phyloP scores from a whole-genome alignment of 257 asterid species.

The Jacaranda mimosifolia region DNA sequence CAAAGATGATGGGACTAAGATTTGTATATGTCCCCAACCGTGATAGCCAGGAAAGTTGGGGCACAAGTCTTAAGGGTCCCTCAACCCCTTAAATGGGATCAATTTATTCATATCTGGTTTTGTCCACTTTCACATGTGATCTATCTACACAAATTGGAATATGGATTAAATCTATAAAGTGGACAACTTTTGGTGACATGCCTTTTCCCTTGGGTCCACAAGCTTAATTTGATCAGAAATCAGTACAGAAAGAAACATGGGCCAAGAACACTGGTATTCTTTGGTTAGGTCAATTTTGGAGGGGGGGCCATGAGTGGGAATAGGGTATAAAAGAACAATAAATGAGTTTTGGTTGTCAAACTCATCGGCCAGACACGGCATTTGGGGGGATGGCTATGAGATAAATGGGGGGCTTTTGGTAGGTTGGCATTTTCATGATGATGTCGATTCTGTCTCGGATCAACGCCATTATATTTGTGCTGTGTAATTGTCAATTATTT shows the following conservation, averaged over 20 bases:
- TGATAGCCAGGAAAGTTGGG: slow-evolving; percentile 29
- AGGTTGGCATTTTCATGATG: slow-evolving; percentile 44
- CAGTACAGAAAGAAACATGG: slow-evolving; percentile 47
- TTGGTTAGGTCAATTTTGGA: slow-evolving; percentile 45
- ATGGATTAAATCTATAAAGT: slow-evolving; percentile 44
- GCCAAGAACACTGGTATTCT: slow-evolving; percentile 53
- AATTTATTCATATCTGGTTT: slow-evolving; percentile 38
- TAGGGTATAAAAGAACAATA: slow-evolving; percentile 34
- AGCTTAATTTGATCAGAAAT: slow-evolving; percentile 32
- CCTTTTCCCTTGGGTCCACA: slow-evolving; percentile 43
- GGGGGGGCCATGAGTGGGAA: slow-evolving; percentile 37
- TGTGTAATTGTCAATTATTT: slow-evolving; percentile 39
- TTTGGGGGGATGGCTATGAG: neutral
- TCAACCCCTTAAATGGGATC: slow-evolving; percentile 35
- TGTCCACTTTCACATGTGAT: slow-evolving; percentile 37
- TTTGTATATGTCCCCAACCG: slow-evolving; percentile 37
- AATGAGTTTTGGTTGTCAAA: slow-evolving; percentile 38
- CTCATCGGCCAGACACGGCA: slow-evolving; percentile 32
- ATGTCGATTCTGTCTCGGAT: slow-evolving; percentile 35
- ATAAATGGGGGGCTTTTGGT: slow-evolving; percentile 33
- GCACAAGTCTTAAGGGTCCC: slow-evolving; percentile 23
- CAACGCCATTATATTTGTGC: slow-evolving; percentile 36
- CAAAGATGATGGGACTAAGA: slow-evolving; percentile 39
- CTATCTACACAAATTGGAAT: slow-evolving; percentile 41
- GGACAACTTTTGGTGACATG: slow-evolving; percentile 49